Evolutionary conservation across 106 monocot genomes (phyloP).

Genomic region (Platanthera zijinensis): DNA sequence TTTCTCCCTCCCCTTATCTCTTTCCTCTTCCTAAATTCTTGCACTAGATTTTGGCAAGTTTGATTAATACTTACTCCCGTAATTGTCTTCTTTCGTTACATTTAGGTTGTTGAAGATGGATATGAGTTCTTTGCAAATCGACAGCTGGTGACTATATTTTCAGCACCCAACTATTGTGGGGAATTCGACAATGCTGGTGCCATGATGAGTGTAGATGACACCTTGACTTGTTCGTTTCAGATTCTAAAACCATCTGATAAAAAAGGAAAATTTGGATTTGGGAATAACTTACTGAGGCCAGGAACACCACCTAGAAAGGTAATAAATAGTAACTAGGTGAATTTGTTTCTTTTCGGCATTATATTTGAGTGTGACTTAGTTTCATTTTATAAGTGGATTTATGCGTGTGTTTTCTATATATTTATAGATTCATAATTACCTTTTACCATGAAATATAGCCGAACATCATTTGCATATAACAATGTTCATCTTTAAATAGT

Average conservation of each 20-base stretch:
- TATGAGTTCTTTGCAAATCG: conserved; percentile 25
- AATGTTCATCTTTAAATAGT: too few species aligned
- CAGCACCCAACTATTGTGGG: conserved; percentile 23
- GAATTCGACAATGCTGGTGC: conserved; percentile 29
- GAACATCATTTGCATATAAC: too few species aligned
- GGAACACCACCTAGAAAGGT: conserved; percentile 26
- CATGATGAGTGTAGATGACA: conserved; percentile 24
- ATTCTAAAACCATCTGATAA: conserved; percentile 23
- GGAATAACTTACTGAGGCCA: conserved; percentile 15
- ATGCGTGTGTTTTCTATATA: background rate
- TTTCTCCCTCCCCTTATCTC: background rate
- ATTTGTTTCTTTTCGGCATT: background rate
- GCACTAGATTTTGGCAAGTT: background rate
- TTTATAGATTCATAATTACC: too few species aligned
- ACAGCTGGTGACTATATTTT: conserved; percentile 23
- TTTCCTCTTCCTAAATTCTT: background rate
- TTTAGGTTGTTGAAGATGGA: conserved; percentile 24
- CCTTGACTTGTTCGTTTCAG: conserved; percentile 23
- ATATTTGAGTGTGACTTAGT: background rate
- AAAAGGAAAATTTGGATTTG: conserved; percentile 26
- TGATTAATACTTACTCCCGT: background rate
- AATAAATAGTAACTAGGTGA: background rate
- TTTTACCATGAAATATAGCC: too few species aligned
- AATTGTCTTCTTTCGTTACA: background rate
- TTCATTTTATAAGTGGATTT: background rate